Evolutionary conservation across 1,139 yeast genomes (phyloP), one percentile per base, ranked within the genome.

Genomic region (Magnusiomyces magnusii): DNA sequence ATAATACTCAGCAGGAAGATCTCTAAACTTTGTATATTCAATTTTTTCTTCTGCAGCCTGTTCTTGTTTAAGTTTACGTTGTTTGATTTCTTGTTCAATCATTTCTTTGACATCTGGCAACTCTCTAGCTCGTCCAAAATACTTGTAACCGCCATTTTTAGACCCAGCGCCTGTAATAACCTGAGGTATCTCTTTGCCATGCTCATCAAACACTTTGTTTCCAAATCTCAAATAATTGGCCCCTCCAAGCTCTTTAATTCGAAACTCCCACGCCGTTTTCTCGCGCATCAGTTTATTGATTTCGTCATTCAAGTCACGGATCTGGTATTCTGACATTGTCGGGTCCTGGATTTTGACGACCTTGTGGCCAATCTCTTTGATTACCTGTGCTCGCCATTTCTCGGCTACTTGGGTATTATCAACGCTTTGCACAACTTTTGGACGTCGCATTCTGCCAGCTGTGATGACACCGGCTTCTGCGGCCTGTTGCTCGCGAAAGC

Each of bases 51-150:
- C 65, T 53, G 65, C 66, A 55, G 65, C 65, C 27, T 64, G 65
- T 17, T 52, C 54, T 49, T 55, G 56, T 54, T 61, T 51, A 49
- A 56, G 47, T 57, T 58, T 50, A 50, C 67, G 65, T 34, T 64
- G 60, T 60, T 58, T 65, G 64, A 64, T 60, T 61, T 73, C 75
- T 53, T 67, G 67, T 54, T 73, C 71, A 36, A 85, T 65, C 42
- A 83, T 64, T 62, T 80, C 80, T 62, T 81, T 79, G 2, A 86
- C 92, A 64, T 89, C 96, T 0, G 92, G 88, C 17, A 91, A 73
- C 54, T 89, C 95, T 58, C 82, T 78, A 0, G 97, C 96, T 55
- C 96, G 73, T 0, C 97, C 97, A 73, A 83, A 91, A 70, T 88
- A 91, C 63, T 87, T 73, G 66, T 83, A 84, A 0, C 91, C 88